Evolutionary conservation across 1,284 basidiomycete genomes (phyloP), one percentile per base, ranked within the genome.

Genomic region (Heterobasidion irregulare): DNA sequence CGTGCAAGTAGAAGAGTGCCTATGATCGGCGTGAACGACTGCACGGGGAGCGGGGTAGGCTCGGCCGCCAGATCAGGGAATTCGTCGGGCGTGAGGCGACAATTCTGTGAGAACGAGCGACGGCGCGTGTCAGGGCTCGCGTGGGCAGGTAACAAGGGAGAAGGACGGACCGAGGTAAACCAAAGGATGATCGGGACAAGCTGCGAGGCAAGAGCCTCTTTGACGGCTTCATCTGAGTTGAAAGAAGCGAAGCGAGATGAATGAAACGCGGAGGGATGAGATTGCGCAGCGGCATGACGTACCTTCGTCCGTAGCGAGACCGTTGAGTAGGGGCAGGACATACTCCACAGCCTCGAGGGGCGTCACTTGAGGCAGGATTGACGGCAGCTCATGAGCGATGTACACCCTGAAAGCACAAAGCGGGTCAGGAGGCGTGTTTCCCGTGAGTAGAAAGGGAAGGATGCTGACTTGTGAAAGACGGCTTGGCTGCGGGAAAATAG

Each of bases 291-390:
- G 38, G 56, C 48, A 55, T 34, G 35, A 74, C 75, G 50, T 61
- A 90, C 90, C 90, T 68, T 91, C 84, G 66, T 98, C 95, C 68
- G 90, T 85, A 2, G 92, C 93, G 35, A 98, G 83, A 26, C 83
- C 84, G 53, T 84, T 90, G 57, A 99, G 80, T 16, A 98, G 78
- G 1, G 95, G 95, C 12, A 98, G 75, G 52, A 99, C 92, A 68
- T 97, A 99, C 69, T 95, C 92, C 63, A 94, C 87, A 2, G 93
- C 94, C 63, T 98, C 96, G 59, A 83, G 82, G 2, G 96, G 87
- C 33, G 88, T 80, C 52, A 95, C 86, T 52, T 86, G 82, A 53
- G 82, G 75, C 13, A 93, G 78, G 65, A 88, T 83, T 4, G 82
- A 77, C 16, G 88, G 87, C 33, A 96, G 77, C 13, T 87, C 82